Evolutionary conservation across 768 basidiomycete species (phyloP).

Genomic region (Tulasnella sp.): DNA sequence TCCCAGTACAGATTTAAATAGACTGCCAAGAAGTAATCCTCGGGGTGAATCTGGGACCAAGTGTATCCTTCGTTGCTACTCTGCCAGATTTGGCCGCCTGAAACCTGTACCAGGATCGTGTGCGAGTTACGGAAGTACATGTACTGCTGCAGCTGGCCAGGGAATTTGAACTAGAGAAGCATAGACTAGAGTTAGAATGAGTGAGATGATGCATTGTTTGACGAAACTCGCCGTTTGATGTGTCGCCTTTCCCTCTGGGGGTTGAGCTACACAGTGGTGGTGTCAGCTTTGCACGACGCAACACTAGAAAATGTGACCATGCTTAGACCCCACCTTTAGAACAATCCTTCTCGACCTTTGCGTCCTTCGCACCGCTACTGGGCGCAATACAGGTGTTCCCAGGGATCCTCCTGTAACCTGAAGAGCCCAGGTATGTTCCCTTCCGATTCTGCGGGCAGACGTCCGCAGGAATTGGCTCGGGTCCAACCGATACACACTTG

Average conservation of each 20-base stretch:
- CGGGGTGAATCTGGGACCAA: constrained; percentile 58
- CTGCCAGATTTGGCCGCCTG: constrained; percentile 78
- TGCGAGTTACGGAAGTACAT: constrained; percentile 77
- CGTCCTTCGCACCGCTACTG: constrained; percentile 55
- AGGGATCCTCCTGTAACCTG: constrained; percentile 84
- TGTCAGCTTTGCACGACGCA: constrained; percentile 7
- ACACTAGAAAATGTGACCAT: not conserved
- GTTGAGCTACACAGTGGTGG: constrained; percentile 45
- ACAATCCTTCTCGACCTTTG: constrained; percentile 60
- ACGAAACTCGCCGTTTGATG: constrained; percentile 53
- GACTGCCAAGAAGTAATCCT: constrained; percentile 64
- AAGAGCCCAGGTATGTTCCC: constrained; percentile 72
- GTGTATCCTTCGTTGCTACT: constrained; percentile 91
- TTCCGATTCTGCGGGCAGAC: constrained; percentile 44
- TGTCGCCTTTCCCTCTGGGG: constrained; percentile 61
- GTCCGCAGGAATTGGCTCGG: constrained; percentile 73
- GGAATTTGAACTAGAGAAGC: constrained; percentile 50
- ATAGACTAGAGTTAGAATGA: not conserved
- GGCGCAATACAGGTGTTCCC: constrained; percentile 73
- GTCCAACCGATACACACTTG: constrained; percentile 74
- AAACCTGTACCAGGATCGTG: constrained; percentile 74
- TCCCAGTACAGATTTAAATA: constrained; percentile 70
- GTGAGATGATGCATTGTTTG: not conserved
- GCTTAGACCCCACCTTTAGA: no score
- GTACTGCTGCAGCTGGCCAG: constrained; percentile 53